Percentiles rank a stretch among this genome's conserved stretches.
phyloP scores from a whole-genome alignment of 1,139 yeast genomes.

The Candida albicans region DNA sequence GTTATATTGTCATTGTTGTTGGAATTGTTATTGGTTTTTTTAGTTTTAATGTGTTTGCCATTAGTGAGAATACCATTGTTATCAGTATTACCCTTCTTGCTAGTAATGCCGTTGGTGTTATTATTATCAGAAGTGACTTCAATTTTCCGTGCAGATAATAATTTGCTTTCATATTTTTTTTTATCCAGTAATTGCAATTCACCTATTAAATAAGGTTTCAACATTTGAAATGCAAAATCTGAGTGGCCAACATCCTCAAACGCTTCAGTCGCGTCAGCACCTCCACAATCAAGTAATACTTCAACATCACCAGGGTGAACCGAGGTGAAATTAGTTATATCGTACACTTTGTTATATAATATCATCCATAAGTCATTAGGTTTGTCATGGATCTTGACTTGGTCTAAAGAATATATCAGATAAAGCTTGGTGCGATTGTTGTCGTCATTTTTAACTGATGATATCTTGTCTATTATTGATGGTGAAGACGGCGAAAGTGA shows the following conservation, averaged over 20 bases:
- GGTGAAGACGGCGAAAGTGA: background rate
- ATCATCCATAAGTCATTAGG: slow-evolving; percentile 66
- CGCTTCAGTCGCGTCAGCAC: slow-evolving; percentile 68
- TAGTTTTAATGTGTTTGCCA: too few species aligned
- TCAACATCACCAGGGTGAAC: slow-evolving; percentile 74
- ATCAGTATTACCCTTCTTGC: too few species aligned
- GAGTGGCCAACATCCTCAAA: slow-evolving; percentile 56
- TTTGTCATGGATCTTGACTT: slow-evolving; percentile 46
- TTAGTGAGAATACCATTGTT: too few species aligned
- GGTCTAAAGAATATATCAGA: slow-evolving; percentile 23
- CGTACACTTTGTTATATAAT: slow-evolving; percentile 61
- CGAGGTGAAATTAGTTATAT: slow-evolving; percentile 49
- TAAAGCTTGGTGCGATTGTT: background rate
- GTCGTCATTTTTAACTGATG: background rate
- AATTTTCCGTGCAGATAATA: background rate
- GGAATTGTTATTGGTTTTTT: background rate
- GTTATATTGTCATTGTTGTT: slow-evolving; percentile 2
- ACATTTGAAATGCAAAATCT: slow-evolving; percentile 42
- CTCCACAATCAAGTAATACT: slow-evolving; percentile 67
- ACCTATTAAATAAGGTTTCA: slow-evolving; percentile 40
- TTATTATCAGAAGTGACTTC: too few species aligned
- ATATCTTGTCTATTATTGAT: background rate
- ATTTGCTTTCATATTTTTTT: slow-evolving; percentile 5
- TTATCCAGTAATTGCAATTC: slow-evolving; percentile 25
- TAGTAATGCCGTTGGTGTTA: too few species aligned